Percentiles rank a stretch among this genome's conserved stretches.
phyloP scores from a whole-genome alignment of 345 rosid genomes.

The Microthlaspi erraticum region DNA sequence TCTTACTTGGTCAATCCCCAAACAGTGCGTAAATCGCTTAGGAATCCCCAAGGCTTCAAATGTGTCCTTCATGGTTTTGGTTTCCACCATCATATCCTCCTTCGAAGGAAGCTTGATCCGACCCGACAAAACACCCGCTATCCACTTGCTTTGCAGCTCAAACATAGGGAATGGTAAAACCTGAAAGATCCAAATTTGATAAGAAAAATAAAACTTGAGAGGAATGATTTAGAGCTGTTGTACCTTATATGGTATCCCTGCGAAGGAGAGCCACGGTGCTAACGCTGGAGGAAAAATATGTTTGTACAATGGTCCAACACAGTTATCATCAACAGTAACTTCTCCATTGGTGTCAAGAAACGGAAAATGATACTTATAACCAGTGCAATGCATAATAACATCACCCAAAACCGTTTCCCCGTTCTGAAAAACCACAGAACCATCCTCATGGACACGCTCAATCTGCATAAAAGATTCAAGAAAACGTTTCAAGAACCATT shows the following conservation, averaged over 20 bases:
- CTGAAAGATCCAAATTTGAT: no score
- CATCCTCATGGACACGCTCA: conserved; percentile 57
- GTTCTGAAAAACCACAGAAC: conserved; percentile 61
- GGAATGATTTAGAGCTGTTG: no score
- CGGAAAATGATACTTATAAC: conserved; percentile 86
- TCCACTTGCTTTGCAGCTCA: conserved; percentile 90
- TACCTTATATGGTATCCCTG: no score
- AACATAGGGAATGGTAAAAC: conserved; percentile 68
- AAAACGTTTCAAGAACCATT: no score
- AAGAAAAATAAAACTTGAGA: no score
- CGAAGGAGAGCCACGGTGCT: no score
- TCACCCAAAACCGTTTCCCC: conserved; percentile 50
- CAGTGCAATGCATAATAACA: conserved; percentile 78
- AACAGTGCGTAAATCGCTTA: conserved; percentile 62
- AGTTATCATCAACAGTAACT: no score
- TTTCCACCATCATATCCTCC: conserved; percentile 70
- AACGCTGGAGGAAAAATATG: no score
- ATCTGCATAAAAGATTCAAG: no score
- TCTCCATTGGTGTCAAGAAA: conserved; percentile 74
- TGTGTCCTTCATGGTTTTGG: conserved; percentile 44
- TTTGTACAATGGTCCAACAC: no score
- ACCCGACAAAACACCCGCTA: conserved; percentile 80
- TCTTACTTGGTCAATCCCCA: conserved; percentile 55
- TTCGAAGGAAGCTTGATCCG: conserved; percentile 61
- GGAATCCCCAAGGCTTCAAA: conserved; percentile 64